Percentiles rank a stretch among this genome's conserved stretches.
phyloP scores from a whole-genome alignment of 441 rosid genomes.

The Gossypium lobatum region DNA sequence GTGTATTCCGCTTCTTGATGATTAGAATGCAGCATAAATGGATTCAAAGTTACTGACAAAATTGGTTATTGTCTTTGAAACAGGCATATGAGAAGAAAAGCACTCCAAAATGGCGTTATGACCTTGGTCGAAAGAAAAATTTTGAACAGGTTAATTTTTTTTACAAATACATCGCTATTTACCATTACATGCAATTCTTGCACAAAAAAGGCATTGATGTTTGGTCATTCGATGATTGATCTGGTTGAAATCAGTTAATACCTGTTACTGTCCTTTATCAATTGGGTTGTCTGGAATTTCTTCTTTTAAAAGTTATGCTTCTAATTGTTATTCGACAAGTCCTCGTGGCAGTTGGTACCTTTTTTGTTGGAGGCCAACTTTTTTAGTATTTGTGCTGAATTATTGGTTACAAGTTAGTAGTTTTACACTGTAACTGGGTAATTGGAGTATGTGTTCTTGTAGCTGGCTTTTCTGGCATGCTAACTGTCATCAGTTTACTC shows the following conservation, averaged over 20 bases:
- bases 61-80: conserved; percentile 19
- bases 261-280: background rate
- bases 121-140: conserved; percentile 66
- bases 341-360: background rate
- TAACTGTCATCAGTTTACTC: background rate
- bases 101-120: conserved; percentile 77
- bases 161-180: conserved; percentile 1
- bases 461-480: background rate
- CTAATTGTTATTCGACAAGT: background rate
- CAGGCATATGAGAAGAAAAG: conserved; percentile 90
- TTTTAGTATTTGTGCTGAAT: background rate
- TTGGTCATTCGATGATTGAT: background rate
- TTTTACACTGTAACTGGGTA: background rate
- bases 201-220: background rate
- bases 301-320: background rate
- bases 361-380: background rate
- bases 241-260: conserved; percentile 6
- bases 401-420: background rate
- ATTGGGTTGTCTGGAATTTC: background rate
- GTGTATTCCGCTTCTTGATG: background rate
- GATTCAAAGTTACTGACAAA: background rate
- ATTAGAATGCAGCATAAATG: background rate
- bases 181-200: background rate
- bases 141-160: conserved; percentile 62
- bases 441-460: background rate